These are phyloP conservation scores for Camellia granthamiana DNA, from an alignment of 148 eudicot genomes.

Conservation along the genomic window DNA sequence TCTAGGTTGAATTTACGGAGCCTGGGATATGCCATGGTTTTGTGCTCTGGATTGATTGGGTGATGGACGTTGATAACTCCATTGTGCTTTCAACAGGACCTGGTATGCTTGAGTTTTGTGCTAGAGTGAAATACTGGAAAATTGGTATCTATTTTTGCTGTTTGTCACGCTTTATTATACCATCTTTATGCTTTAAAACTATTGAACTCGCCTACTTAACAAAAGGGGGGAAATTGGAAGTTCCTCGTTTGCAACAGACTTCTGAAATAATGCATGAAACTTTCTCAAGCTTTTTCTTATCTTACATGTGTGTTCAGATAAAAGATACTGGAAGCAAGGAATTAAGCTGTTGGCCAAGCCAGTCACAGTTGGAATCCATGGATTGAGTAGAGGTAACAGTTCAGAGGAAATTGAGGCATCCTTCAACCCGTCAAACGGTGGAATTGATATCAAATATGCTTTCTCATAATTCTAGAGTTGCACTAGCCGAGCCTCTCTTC, in stretches of 20 bases:
- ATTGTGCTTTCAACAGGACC: slow-evolving; percentile 68
- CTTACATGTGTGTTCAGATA: slow-evolving; percentile 36
- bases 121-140: not conserved
- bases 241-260: not conserved
- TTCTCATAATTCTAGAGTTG: slow-evolving; percentile 9
- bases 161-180: not conserved
- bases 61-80: slow-evolving; percentile 47
- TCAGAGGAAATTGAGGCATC: slow-evolving; percentile 52
- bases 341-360: slow-evolving; percentile 69
- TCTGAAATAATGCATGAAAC: not conserved
- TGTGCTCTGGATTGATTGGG: slow-evolving; percentile 95
- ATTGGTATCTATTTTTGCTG: not conserved
- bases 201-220: not conserved
- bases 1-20: slow-evolving; percentile 57
- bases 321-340: slow-evolving; percentile 89
- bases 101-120: slow-evolving; percentile 37
- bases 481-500: not conserved
- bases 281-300: not conserved
- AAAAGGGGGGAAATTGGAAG: not conserved
- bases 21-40: slow-evolving; percentile 81
- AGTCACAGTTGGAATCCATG: slow-evolving; percentile 27
- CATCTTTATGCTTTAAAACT: not conserved
- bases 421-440: slow-evolving; percentile 61
- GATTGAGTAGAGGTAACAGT: slow-evolving; percentile 13
- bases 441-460: slow-evolving; percentile 34